phyloP scores from a whole-genome alignment of 306 rosid species.

The Prinsepia uniflora region DNA sequence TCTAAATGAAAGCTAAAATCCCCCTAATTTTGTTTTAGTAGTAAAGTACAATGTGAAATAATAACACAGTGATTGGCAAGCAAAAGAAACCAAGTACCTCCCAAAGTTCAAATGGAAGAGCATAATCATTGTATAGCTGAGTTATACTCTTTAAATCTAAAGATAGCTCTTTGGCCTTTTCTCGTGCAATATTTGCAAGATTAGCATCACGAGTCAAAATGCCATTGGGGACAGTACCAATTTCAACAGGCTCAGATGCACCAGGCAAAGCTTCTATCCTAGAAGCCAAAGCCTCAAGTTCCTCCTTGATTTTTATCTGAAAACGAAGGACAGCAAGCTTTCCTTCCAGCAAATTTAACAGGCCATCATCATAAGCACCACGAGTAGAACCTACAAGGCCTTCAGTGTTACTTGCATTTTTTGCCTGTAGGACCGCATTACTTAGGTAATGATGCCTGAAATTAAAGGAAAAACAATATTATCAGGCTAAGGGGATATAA shows the following conservation, averaged over 20 bases:
- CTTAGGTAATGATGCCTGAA: constrained; percentile 87
- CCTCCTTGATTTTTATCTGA: constrained; percentile 87
- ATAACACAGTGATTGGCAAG: background rate
- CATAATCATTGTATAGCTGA: constrained; percentile 91
- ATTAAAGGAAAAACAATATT: constrained; percentile 5
- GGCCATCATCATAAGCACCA: constrained; percentile 64
- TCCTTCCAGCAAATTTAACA: constrained; percentile 94
- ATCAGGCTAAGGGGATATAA: constrained; percentile 11
- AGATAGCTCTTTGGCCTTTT: constrained; percentile 74
- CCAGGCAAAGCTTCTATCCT: constrained; percentile 54
- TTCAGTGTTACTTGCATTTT: constrained; percentile 62
- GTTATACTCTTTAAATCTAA: constrained; percentile 81
- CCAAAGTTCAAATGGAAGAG: constrained; percentile 95
- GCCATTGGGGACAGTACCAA: constrained; percentile 42
- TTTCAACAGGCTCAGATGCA: constrained; percentile 47
- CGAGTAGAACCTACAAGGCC: constrained; percentile 63
- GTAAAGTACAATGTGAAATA: background rate
- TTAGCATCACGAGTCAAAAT: constrained; percentile 38
- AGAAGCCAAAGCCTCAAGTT: constrained; percentile 69
- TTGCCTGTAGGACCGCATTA: constrained; percentile 92
- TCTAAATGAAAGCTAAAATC: background rate
- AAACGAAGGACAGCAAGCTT: constrained; percentile 96
- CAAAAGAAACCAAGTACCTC: constrained; percentile 58
- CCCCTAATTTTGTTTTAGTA: background rate
- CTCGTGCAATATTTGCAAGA: constrained; percentile 42